These are phyloP conservation scores for Ogataea pilisensis DNA, from an alignment of 805 yeast genomes.

Conservation along the genomic window DNA sequence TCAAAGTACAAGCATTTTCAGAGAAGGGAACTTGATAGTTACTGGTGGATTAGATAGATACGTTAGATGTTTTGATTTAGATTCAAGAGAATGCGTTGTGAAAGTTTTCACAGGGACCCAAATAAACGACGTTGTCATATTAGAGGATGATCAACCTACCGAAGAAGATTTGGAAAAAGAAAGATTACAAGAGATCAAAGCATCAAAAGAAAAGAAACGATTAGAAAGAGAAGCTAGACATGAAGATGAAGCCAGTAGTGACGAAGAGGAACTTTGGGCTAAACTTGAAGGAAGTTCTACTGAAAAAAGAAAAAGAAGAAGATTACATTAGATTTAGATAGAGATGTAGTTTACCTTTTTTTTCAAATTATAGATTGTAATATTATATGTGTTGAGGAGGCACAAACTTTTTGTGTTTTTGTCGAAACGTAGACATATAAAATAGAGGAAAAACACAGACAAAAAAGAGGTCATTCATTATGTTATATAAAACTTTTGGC, in stretches of 20 bases:
- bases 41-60: conserved; percentile 89
- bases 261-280: conserved; percentile 33
- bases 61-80: conserved; percentile 67
- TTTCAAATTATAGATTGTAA: background rate
- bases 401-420: background rate
- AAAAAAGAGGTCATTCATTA: too few relatives aligned
- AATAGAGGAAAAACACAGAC: conserved; percentile 1
- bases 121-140: conserved; percentile 46
- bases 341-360: too few relatives aligned
- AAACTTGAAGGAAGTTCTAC: conserved; percentile 21
- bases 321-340: conserved; percentile 12
- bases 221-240: conserved; percentile 29
- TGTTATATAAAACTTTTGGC: conserved; percentile 11
- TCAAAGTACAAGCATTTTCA: conserved; percentile 32
- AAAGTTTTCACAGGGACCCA: conserved; percentile 78
- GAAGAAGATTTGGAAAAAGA: conserved; percentile 19
- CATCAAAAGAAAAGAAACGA: conserved; percentile 37
- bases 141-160: conserved; percentile 43
- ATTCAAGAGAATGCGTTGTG: conserved; percentile 53
- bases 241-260: conserved; percentile 32
- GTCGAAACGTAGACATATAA: background rate
- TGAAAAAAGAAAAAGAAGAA: conserved; percentile 29
- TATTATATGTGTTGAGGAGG: too few relatives aligned
- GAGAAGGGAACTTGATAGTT: conserved; percentile 45
- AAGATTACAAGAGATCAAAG: conserved; percentile 27